These are phyloP conservation scores for Tagetes erecta DNA, from an alignment of 129 eudicot species.

Conservation along the genomic window DNA sequence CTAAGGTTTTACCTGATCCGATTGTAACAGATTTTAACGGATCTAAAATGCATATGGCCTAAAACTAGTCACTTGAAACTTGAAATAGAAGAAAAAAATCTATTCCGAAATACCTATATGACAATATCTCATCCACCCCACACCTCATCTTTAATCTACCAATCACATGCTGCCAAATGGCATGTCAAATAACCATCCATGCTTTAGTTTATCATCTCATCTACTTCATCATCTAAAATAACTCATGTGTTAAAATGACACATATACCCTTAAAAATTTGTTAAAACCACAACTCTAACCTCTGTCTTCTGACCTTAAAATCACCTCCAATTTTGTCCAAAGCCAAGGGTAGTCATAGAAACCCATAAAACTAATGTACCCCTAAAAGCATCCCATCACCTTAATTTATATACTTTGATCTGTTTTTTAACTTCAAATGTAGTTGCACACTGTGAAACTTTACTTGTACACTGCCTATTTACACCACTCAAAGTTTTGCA, in stretches of 20 bases:
- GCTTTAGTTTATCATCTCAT: conserved; percentile 46
- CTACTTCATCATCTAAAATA: conserved; percentile 31
- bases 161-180: conserved; percentile 54
- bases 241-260: conserved; percentile 18
- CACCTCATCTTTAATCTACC: conserved; percentile 61
- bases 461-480: conserved; percentile 20
- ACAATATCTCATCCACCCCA: conserved; percentile 38
- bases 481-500: conserved; percentile 27
- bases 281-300: conserved; percentile 23
- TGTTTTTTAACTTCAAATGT: conserved; percentile 30
- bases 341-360: conserved; percentile 53
- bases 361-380: conserved; percentile 41
- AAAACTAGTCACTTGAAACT: not conserved
- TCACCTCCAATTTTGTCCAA: conserved; percentile 53
- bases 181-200: conserved; percentile 50
- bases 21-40: not conserved
- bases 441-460: conserved; percentile 20
- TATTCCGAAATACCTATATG: conserved; percentile 1
- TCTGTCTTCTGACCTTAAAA: conserved; percentile 31
- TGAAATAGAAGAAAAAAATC: not conserved
- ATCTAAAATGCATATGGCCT: not conserved
- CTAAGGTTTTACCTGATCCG: not conserved
- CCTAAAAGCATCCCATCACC: conserved; percentile 21
- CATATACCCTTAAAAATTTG: not conserved
- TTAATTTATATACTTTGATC: conserved; percentile 28